Evolutionary conservation across 345 rosid species (phyloP), one percentile per base, ranked within the genome.

Genomic region (Camelina laxa): DNA sequence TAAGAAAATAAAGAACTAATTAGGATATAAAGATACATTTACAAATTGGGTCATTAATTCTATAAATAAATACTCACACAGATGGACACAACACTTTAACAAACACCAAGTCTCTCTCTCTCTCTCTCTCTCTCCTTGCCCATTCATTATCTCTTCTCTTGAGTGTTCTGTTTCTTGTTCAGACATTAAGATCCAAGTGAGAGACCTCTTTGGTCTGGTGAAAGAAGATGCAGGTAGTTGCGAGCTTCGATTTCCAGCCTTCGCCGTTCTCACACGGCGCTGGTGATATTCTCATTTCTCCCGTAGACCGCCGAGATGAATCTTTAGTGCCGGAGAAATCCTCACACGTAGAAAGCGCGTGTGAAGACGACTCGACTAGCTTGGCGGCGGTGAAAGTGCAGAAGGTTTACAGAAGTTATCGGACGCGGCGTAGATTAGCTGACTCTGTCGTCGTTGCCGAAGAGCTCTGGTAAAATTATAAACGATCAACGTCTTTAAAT

Each of bases 371-470:
- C 51, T 60, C 70, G 6, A 5, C 71, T 13, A 72, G 20, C 24
- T 69, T 67, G 24, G 93, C 98, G 8, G 96, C 89, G 8, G 88
- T 91, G 67, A 89, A 78, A 80, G 45, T 93, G 35, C 98, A 90
- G 86, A 93, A 93, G 80, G 92, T 89, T 4, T 93, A 93, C 70
- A 74, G 91, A 79, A 82, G 98, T 75, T 91, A 93, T 54, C 97
- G 97, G 35, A 93, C 97, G 47, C 93, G 98, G 69, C 97, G 98
- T 16, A 78, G 87, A 72, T 49, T 93, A 75, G 97, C 98, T 0
- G 98, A 93, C 81, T 86, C 97, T 41, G 98, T 88, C 3, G 88
- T 93, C 4, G 89, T 91, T n/a, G 93, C 89, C 22, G 97, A 91
- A 83, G 96, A 89, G 75, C 86, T 89, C 67, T 93, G 98, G 98